These are phyloP conservation scores for Neophaeococcomyces mojaviensis DNA, from an alignment of 2,329 filamentous ascomycete species.

Conservation along the genomic window DNA sequence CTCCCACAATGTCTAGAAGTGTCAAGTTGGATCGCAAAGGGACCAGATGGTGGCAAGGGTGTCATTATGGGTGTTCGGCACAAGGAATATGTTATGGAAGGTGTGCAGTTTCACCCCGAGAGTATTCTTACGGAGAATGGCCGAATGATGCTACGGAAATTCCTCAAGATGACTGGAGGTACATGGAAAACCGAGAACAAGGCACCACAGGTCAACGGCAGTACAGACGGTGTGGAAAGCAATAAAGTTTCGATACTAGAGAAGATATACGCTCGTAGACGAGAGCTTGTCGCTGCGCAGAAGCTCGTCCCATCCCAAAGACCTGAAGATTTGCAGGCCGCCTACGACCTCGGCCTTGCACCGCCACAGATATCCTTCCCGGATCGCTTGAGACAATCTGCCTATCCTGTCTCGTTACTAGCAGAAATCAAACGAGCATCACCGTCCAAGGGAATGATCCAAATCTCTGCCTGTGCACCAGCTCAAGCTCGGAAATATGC, in stretches of 20 bases:
- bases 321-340: slow-evolving; percentile 72
- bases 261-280: slow-evolving; percentile 79
- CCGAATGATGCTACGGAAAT: slow-evolving; percentile 84
- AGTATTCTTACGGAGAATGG: slow-evolving; percentile 91
- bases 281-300: slow-evolving; percentile 66
- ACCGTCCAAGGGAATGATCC: slow-evolving; percentile 91
- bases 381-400: slow-evolving; percentile 68
- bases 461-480: slow-evolving; percentile 77
- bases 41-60: slow-evolving; percentile 66
- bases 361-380: slow-evolving; percentile 78
- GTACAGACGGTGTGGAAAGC: slow-evolving; percentile 19
- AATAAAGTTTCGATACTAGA: slow-evolving; percentile 83
- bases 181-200: slow-evolving; percentile 57
- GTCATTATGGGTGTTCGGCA: slow-evolving; percentile 97
- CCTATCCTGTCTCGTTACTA: slow-evolving; percentile 86
- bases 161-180: slow-evolving; percentile 76
- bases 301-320: slow-evolving; percentile 80
- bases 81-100: slow-evolving; percentile 84
- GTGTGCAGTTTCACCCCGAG: slow-evolving; percentile 95
- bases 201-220: slow-evolving; percentile 17
- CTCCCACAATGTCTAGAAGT: slow-evolving; percentile 80
- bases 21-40: slow-evolving; percentile 76
- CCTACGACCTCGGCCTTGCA: slow-evolving; percentile 75
- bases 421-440: slow-evolving; percentile 96
- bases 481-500: slow-evolving; percentile 88